Conservation (phyloP, 2,329 filamentous ascomycete species). For the Ceratocystiopsis brevicomis region DNA sequence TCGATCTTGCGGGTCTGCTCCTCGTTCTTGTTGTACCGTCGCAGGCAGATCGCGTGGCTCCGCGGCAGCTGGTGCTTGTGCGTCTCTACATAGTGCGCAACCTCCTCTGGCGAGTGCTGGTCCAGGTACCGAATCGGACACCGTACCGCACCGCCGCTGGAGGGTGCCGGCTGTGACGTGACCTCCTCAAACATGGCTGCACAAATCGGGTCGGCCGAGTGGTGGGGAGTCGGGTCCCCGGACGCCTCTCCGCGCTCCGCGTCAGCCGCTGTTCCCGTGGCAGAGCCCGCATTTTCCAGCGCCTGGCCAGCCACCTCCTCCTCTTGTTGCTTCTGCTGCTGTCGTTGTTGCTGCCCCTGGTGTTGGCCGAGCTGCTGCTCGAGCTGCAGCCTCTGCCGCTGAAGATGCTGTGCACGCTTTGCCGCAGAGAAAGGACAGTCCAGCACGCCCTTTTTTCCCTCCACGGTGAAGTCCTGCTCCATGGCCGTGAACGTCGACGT, state of each 20-base stretch:
- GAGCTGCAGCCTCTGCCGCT: conserved; percentile 6
- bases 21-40: conserved; percentile 73
- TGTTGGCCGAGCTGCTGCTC: not conserved
- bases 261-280: no score
- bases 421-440: conserved; percentile 58
- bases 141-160: conserved; percentile 33
- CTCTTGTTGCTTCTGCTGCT: not conserved
- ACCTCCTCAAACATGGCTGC: conserved; percentile 44
- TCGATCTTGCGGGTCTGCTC: conserved; percentile 74
- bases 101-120: conserved; percentile 80
- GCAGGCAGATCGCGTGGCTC: conserved; percentile 83
- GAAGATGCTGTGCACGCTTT: conserved; percentile 13
- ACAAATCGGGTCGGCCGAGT: conserved; percentile 41
- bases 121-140: conserved; percentile 89
- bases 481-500: conserved; percentile 47
- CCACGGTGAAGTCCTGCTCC: conserved; percentile 80
- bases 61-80: conserved; percentile 90
- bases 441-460: conserved; percentile 61
- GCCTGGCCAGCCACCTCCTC: not conserved
- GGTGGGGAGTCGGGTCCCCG: conserved; percentile 26
- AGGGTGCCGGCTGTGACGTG: conserved; percentile 30
- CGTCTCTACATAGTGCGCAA: conserved; percentile 81
- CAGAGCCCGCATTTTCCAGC: no score
- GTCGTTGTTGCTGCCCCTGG: not conserved
- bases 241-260: no score